These are phyloP conservation scores for Fraxinus sp. DNA, from an alignment of 305 asterid species.

Conservation along the genomic window DNA sequence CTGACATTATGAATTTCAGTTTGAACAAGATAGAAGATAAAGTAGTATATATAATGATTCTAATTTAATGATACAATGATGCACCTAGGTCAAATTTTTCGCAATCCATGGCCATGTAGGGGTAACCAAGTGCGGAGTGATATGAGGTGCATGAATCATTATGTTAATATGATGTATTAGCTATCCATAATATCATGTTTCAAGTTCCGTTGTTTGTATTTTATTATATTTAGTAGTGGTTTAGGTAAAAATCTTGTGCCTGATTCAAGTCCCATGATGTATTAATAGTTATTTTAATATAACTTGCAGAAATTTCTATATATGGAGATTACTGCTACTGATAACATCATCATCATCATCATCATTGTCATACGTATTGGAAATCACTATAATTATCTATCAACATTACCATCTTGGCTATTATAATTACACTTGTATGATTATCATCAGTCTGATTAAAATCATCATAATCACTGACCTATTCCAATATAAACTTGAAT, in stretches of 20 bases:
- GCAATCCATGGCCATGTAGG: background rate
- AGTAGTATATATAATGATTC: background rate
- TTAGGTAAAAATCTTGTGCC: background rate
- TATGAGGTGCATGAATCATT: background rate
- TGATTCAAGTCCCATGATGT: background rate
- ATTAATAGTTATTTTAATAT: background rate
- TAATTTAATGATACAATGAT: background rate
- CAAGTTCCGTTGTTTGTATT: background rate
- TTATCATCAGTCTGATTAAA: background rate
- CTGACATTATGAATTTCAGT: background rate
- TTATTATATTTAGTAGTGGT: background rate
- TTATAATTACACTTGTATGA: background rate
- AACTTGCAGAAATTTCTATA: background rate
- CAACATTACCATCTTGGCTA: background rate
- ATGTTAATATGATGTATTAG: background rate
- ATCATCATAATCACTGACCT: background rate
- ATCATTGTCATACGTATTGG: background rate
- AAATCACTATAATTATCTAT: background rate
- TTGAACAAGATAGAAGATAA: background rate
- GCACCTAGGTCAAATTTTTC: background rate
- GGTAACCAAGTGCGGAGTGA: background rate
- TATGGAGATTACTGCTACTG: background rate
- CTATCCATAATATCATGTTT: background rate
- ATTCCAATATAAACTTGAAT: conserved; percentile 6
- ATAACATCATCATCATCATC: background rate